Evolutionary conservation across 345 rosid species (phyloP).

Genomic region (Aquilaria malaccensis): DNA sequence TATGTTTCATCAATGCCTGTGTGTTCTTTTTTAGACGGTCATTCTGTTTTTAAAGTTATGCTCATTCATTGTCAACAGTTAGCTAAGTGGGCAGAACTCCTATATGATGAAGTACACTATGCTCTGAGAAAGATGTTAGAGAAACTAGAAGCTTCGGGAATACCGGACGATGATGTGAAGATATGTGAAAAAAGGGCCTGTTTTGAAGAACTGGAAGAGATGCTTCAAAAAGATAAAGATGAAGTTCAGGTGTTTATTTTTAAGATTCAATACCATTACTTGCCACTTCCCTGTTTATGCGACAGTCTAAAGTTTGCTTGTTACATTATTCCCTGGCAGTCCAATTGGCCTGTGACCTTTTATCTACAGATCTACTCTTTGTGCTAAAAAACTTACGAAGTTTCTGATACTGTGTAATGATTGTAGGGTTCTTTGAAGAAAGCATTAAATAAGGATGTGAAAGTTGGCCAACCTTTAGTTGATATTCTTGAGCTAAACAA

Average conservation of each 20-base stretch:
- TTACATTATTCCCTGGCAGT: not conserved
- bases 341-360: not conserved
- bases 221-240: constrained; percentile 56
- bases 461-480: constrained; percentile 46
- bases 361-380: not conserved
- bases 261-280: not conserved
- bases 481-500: constrained; percentile 85
- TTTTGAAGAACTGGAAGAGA: constrained; percentile 50
- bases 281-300: not conserved
- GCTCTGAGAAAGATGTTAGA: constrained; percentile 49
- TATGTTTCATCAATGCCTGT: constrained; percentile 14
- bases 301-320: constrained; percentile 3
- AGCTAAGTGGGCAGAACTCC: constrained; percentile 40
- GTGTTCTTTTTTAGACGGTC: constrained; percentile 4
- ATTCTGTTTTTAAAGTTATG: constrained; percentile 8
- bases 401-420: constrained; percentile 9
- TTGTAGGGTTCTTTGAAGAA: constrained; percentile 53
- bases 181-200: constrained; percentile 25
- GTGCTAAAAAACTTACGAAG: not conserved
- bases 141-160: constrained; percentile 34
- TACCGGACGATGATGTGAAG: constrained; percentile 23
- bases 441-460: constrained; percentile 31
- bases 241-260: constrained; percentile 64
- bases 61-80: constrained; percentile 37
- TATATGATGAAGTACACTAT: constrained; percentile 57